Base-by-base conservation (phyloP, 1,284 basidiomycete species). In the Melanopsichium pennsylvanicum region DNA sequence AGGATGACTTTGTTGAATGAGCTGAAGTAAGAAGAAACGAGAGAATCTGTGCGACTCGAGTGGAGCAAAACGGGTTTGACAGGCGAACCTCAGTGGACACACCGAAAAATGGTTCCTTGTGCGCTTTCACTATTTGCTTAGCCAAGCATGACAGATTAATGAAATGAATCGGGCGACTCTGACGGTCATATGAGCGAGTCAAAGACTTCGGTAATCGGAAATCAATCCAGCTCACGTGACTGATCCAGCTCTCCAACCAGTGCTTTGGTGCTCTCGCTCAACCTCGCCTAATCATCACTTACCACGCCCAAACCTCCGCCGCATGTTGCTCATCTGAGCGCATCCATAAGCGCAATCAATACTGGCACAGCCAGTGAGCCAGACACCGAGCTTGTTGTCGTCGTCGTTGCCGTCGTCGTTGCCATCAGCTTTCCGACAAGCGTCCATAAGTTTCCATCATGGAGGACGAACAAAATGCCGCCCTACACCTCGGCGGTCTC, bases 381-480 rank as follows among this genome's bases (percentile, higher is more conserved):
- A 16, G 39, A 29, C 27, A 19, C 22, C 19, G 26, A 33, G 31
- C 37, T 36, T 15, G 41, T 19, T n/a, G 16, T 26, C 32, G 8
- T 5, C 21, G 8, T 31, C 32, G 11, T 9, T 22, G 16, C 16
- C 39, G 16, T 13, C 34, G 8, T 27, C 32, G 12, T n/a, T n/a
- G n/a, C n/a, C n/a, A n/a, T n/a, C n/a, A n/a, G n/a, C n/a, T n/a
- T n/a, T n/a, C n/a, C n/a, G n/a, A n/a, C n/a, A n/a, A n/a, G n/a
- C n/a, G n/a, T n/a, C n/a, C n/a, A n/a, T n/a, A n/a, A n/a, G n/a
- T n/a, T n/a, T n/a, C n/a, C 45, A 49, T 10, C 44, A 78, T 79
- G 75, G 77, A 79, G 38, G 64, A 71, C 39, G 78, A 79, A 59
- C 71, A 70, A 34, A 72, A 74, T 43, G 73, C 75, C 40, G 73